phyloP scores from a whole-genome alignment of 2,329 filamentous ascomycete genomes.

The Westerdykella aurantiaca region DNA sequence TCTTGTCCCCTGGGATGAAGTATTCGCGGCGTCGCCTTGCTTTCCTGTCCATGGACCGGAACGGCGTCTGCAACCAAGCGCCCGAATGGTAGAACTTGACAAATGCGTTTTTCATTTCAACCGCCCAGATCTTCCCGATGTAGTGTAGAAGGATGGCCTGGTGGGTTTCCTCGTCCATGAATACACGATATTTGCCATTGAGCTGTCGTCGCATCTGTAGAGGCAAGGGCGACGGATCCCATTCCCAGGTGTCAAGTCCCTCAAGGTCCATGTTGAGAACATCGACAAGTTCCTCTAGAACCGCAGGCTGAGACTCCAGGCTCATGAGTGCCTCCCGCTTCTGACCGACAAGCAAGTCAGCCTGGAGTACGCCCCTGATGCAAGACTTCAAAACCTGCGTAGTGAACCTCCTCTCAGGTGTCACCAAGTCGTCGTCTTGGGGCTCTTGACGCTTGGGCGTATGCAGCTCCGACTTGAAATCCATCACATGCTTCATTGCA shows the following conservation, averaged over 20 bases:
- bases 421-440: conserved; percentile 12
- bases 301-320: conserved; percentile 17
- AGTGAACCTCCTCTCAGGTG: conserved; percentile 35
- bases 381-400: conserved; percentile 39
- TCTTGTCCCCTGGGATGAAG: conserved; percentile 34
- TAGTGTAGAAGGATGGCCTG: conserved; percentile 52
- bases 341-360: conserved; percentile 49
- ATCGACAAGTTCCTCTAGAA: conserved; percentile 44
- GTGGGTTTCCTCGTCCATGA: conserved; percentile 55
- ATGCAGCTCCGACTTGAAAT: conserved; percentile 16
- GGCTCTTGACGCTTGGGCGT: conserved; percentile 17
- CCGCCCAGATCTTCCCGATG: conserved; percentile 49
- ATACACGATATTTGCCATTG: conserved; percentile 55
- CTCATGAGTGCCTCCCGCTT: conserved; percentile 49
- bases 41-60: conserved; percentile 28
- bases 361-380: conserved; percentile 46
- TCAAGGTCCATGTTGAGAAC: conserved; percentile 53
- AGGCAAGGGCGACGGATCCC: conserved; percentile 43
- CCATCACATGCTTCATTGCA: conserved; percentile 26
- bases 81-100: conserved; percentile 31
- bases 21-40: conserved; percentile 42
- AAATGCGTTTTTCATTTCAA: conserved; percentile 44
- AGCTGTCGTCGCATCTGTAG: conserved; percentile 50
- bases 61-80: conserved; percentile 39
- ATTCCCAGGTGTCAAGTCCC: conserved; percentile 49